Base-by-base conservation (phyloP, 1,284 basidiomycete species). In the Microbotryum saponariae region DNA sequence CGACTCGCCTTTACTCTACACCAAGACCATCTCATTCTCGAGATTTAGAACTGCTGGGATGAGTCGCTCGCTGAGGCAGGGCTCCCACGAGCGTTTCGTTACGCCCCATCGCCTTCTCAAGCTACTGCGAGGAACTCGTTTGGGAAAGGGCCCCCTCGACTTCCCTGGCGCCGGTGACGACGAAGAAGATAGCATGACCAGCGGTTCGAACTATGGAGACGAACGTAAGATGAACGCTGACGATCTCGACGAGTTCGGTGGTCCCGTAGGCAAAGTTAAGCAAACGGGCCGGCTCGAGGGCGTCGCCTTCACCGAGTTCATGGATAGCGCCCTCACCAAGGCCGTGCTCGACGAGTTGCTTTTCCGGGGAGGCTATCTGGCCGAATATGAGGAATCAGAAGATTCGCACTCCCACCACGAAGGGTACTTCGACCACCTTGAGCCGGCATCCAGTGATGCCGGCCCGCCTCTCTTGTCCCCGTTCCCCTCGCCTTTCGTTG, bases 21-120 rank as follows among this genome's bases (percentile, higher is more conserved):
- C 90, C 37, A 83, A 81, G 46, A 86, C 88, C 72, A 78, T 92
- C 20, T 88, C 90, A 72, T 97, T 97, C 73, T 91, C 90, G 71
- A 88, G 91, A 73, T 97, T 94, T 78, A 84, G 91, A 42, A 93
- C 92, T 23, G 91, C 94, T 64, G 93, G 93, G 0, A 89, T 96
- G 84, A 83, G 91, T 56, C 85, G 94, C 23, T 91, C 88, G 1
- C 84, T 96, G 21, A 90, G 89, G 44, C 90, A 97, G 75, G 89
- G 91, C 57, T 83, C 90, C 33, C 85, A 85, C 63, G 86, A 86
- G 66, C 87, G 93, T 18, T 98, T 94, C 72, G 93, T 97, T 31
- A 98, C 94, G 1, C 86, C 89, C 0, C 85, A 88, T 59, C 82
- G 92, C 54, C 81, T 98, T 6, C 64, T 76, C 42, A 62, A 63